Evolutionary conservation across 768 basidiomycete species (phyloP).

Genomic region (Rhodotorula toruloides): DNA sequence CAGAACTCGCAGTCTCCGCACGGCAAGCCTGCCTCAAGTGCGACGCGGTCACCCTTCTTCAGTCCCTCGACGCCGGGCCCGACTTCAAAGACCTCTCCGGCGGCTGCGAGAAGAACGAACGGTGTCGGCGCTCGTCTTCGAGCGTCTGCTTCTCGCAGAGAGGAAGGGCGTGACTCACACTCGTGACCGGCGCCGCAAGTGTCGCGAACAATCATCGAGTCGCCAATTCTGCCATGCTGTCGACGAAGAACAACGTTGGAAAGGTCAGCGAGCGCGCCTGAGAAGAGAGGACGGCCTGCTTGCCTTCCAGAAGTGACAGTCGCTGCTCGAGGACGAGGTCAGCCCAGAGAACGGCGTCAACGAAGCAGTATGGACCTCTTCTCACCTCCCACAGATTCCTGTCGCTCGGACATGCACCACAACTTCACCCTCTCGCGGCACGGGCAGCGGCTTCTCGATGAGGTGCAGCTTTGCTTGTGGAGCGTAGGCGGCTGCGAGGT

Average conservation of each 20-base stretch:
- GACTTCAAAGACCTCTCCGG: slow-evolving; percentile 48
- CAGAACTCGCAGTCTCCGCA: slow-evolving; percentile 48
- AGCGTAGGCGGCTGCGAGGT: slow-evolving; percentile 47
- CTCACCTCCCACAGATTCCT: slow-evolving; percentile 49
- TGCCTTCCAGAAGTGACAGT: slow-evolving; percentile 19
- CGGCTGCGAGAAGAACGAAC: slow-evolving; percentile 37
- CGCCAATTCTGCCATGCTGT: slow-evolving; percentile 48
- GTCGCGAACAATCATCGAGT: slow-evolving; percentile 46
- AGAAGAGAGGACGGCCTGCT: neutral
- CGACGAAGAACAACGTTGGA: slow-evolving; percentile 43
- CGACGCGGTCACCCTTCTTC: slow-evolving; percentile 43
- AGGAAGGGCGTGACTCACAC: neutral
- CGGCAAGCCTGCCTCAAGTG: slow-evolving; percentile 45
- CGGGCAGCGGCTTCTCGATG: slow-evolving; percentile 46
- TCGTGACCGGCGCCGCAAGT: slow-evolving; percentile 29
- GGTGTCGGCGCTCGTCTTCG: too few relatives aligned
- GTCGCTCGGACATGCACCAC: slow-evolving; percentile 47
- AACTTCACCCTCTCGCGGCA: slow-evolving; percentile 6
- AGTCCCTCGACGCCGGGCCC: slow-evolving; percentile 46
- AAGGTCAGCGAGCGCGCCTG: neutral
- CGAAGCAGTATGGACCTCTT: too few relatives aligned
- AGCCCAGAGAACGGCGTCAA: neutral
- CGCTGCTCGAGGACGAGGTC: neutral
- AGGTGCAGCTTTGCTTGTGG: slow-evolving; percentile 40
- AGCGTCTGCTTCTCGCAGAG: neutral